A percentile compares a stretch with the other conserved stretches of the same genome.
Conservation (phyloP, 345 rosid genomes). For the Arabis hirsuta region DNA sequence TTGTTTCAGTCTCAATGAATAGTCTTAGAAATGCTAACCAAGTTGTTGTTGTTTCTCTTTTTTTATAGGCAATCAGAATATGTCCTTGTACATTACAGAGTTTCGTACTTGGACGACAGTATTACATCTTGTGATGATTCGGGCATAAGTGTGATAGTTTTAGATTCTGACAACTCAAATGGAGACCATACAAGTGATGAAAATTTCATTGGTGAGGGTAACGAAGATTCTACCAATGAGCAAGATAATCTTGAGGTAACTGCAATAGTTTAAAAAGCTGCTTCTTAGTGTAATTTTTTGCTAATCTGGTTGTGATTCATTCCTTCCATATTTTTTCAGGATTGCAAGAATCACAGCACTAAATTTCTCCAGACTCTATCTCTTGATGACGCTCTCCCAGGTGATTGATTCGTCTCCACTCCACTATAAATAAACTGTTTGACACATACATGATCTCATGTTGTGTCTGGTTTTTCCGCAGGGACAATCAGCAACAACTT, state of each 20-base stretch:
- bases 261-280: slow-evolving; percentile 6
- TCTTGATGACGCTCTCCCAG: slow-evolving; percentile 85
- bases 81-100: too few species aligned
- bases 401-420: slow-evolving; percentile 38
- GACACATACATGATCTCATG: not conserved
- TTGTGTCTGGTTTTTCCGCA: slow-evolving; percentile 14
- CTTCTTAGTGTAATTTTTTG: not conserved
- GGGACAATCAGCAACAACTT: slow-evolving; percentile 43
- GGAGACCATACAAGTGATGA: too few species aligned
- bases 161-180: too few species aligned
- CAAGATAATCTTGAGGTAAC: slow-evolving; percentile 52
- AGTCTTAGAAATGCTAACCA: slow-evolving; percentile 19
- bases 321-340: slow-evolving; percentile 50
- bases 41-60: too few species aligned
- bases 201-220: too few species aligned
- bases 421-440: not conserved
- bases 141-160: too few species aligned
- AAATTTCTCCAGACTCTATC: slow-evolving; percentile 67
- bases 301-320: not conserved
- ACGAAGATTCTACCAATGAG: too few species aligned
- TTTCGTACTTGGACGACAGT: too few species aligned
- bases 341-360: slow-evolving; percentile 91
- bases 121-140: too few species aligned
- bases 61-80: too few species aligned
- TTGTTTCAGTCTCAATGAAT: slow-evolving; percentile 42